Evolutionary conservation across 306 rosid genomes (phyloP), one percentile per base, ranked within the genome.

Genomic region (Comarum palustre): DNA sequence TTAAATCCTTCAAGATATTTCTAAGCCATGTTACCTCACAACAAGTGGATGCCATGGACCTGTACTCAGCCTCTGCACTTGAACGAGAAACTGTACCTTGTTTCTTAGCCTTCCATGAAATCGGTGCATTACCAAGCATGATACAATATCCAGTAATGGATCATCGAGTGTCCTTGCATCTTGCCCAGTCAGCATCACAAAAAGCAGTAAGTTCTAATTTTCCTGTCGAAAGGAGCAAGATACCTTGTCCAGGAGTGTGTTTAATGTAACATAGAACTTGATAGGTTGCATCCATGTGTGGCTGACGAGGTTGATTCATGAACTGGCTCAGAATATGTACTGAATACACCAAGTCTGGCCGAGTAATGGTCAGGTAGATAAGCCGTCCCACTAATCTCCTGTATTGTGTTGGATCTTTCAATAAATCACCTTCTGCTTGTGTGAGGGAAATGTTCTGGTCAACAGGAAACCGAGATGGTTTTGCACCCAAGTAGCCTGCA

Each of bases 71-170:
- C 8, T 61, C 11, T 12, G 67, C 43, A 14, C 42, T 29, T 29
- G 67, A 61, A 4, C 67, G 41, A 31, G 42, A 61, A 1, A 64
- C 19, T 3, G 8, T 19, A 1, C 25, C 8, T n/a, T n/a, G 42
- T n/a, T 64, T 64, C 22, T 64, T 34, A 16, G 31, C 38, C 8
- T 64, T 64, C 48, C 68, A 64, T 25, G 46, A 64, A 36, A 64
- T 4, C 4, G 24, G 68, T 5, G 25, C 19, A 2, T 19, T 34
- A 0, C 48, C 47, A 3, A 64, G 29, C 8, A 64, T 22, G 0
- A 64, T 19, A 0, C 68, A 64, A 64, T 64, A 64, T 4, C 68
- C 48, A 36, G 68, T 32, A 11, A n/a, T 8, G 0, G 32, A 38
- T 4, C 68, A 20, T 34, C 47, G 3, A 6, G 29, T 64, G 6